Percentiles rank a stretch among this genome's conserved stretches.
Evolutionary conservation across 495 filamentous ascomycete genomes (phyloP).

Genomic region (Tetracladium setigerum): DNA sequence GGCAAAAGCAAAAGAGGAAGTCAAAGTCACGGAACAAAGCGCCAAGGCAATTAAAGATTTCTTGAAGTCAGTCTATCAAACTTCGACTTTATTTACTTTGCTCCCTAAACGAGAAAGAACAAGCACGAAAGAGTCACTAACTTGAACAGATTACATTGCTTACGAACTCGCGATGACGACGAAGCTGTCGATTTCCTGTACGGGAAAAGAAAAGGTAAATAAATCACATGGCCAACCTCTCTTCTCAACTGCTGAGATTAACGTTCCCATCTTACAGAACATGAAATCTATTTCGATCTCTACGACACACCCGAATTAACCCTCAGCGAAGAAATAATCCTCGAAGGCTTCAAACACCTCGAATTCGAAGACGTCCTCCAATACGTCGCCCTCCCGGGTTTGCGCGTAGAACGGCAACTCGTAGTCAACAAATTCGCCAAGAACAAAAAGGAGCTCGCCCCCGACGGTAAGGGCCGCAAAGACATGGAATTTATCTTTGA

Average conservation of each 20-base stretch:
- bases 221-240: neutral
- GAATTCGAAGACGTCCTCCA: conserved; percentile 26
- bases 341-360: conserved; percentile 17
- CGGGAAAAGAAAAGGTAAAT: conserved; percentile 9
- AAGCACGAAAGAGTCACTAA: conserved; percentile 7
- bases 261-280: conserved; percentile 1
- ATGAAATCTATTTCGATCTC: conserved; percentile 23
- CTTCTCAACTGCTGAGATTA: neutral
- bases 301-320: conserved; percentile 6
- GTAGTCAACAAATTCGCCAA: conserved; percentile 8
- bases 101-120: neutral
- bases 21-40: neutral
- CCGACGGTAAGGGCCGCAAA: conserved; percentile 17
- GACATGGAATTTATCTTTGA: conserved; percentile 24
- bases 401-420: conserved; percentile 12
- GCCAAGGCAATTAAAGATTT: conserved; percentile 3
- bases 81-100: neutral
- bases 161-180: conserved; percentile 19
- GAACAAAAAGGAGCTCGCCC: conserved; percentile 8
- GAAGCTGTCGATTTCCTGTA: conserved; percentile 22
- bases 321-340: conserved; percentile 16
- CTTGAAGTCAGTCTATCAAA: neutral
- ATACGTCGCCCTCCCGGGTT: conserved; percentile 24
- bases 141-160: conserved; percentile 25
- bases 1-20: neutral